Evolutionary conservation across 768 basidiomycete genomes (phyloP).

Genomic region (Artomyces pyxidatus): DNA sequence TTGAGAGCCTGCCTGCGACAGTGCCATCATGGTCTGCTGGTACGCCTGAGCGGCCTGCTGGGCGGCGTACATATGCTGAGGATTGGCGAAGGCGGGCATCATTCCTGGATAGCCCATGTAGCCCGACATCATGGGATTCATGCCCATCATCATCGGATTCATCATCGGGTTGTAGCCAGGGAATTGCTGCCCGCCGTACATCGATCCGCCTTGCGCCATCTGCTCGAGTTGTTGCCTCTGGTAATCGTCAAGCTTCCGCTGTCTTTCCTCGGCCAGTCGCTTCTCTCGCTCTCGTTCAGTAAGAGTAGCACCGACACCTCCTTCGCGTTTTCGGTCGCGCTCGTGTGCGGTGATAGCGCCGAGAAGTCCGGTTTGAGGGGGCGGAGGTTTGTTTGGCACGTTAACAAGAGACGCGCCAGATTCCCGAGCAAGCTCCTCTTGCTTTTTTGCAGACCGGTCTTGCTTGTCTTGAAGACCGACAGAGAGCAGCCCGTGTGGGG

Average conservation of each 20-base stretch:
- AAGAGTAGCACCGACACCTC: slow-evolving; percentile 88
- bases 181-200: slow-evolving; percentile 50
- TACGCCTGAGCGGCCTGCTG: slow-evolving; percentile 81
- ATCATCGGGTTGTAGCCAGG: slow-evolving; percentile 62
- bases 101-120: slow-evolving; percentile 49
- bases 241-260: slow-evolving; percentile 85
- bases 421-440: slow-evolving; percentile 91
- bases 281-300: slow-evolving; percentile 95
- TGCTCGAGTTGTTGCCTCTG: slow-evolving; percentile 88
- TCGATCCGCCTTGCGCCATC: slow-evolving; percentile 70
- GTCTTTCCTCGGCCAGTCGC: slow-evolving; percentile 84
- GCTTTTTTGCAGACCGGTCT: slow-evolving; percentile 90
- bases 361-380: slow-evolving; percentile 90
- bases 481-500: slow-evolving; percentile 89
- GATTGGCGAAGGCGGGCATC: slow-evolving; percentile 44
- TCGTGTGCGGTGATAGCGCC: slow-evolving; percentile 96
- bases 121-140: slow-evolving; percentile 51
- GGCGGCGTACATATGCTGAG: slow-evolving; percentile 81
- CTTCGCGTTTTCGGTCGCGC: slow-evolving; percentile 87
- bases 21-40: slow-evolving; percentile 83
- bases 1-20: slow-evolving; percentile 68
- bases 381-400: slow-evolving; percentile 91
- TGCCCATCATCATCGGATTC: slow-evolving; percentile 62
- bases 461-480: slow-evolving; percentile 94
- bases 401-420: slow-evolving; percentile 88